These are phyloP conservation scores for Gaeumannomyces sp. DNA, from an alignment of 2,329 filamentous ascomycete species.

Conservation along the genomic window DNA sequence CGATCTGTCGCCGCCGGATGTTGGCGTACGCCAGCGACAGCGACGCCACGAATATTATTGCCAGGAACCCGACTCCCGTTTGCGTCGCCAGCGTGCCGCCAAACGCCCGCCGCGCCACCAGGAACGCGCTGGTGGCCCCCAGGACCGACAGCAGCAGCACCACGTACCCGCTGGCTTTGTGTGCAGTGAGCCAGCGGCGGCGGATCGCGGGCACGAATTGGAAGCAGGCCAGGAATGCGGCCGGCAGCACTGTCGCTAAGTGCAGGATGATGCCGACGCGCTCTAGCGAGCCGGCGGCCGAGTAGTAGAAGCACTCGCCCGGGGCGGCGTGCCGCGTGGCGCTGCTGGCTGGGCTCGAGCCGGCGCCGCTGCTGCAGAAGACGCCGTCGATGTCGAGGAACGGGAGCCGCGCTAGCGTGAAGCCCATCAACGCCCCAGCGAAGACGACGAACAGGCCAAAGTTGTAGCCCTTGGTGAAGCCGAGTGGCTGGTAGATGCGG, in stretches of 20 bases:
- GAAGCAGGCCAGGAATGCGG: slow-evolving; percentile 34
- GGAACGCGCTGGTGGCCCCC: slow-evolving; percentile 41
- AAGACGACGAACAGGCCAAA: slow-evolving; percentile 48
- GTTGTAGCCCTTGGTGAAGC: slow-evolving; percentile 53
- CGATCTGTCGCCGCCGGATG: slow-evolving; percentile 16
- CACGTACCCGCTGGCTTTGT: slow-evolving; percentile 55
- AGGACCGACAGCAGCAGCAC: slow-evolving; percentile 41
- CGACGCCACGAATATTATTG: slow-evolving; percentile 28
- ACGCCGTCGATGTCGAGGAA: slow-evolving; percentile 39
- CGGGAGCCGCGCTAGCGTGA: slow-evolving; percentile 39
- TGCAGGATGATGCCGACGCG: slow-evolving; percentile 40
- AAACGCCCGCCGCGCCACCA: slow-evolving; percentile 45
- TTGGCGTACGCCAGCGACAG: slow-evolving; percentile 45
- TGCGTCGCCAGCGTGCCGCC: slow-evolving; percentile 50
- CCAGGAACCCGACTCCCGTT: slow-evolving; percentile 1
- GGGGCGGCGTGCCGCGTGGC: slow-evolving; percentile 4
- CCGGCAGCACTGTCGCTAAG: slow-evolving; percentile 37
- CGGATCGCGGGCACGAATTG: slow-evolving; percentile 44
- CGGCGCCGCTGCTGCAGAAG: slow-evolving; percentile 1
- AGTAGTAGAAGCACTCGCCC: slow-evolving; percentile 27
- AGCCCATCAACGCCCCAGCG: slow-evolving; percentile 37
- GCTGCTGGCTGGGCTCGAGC: too few relatives aligned
- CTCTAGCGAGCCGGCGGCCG: slow-evolving; percentile 19
- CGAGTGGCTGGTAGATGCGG: slow-evolving; percentile 26
- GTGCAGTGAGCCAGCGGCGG: slow-evolving; percentile 43